Evolutionary conservation across 2,329 filamentous ascomycete species (phyloP), one percentile per base, ranked within the genome.

Genomic region (Exophiala mesophila): DNA sequence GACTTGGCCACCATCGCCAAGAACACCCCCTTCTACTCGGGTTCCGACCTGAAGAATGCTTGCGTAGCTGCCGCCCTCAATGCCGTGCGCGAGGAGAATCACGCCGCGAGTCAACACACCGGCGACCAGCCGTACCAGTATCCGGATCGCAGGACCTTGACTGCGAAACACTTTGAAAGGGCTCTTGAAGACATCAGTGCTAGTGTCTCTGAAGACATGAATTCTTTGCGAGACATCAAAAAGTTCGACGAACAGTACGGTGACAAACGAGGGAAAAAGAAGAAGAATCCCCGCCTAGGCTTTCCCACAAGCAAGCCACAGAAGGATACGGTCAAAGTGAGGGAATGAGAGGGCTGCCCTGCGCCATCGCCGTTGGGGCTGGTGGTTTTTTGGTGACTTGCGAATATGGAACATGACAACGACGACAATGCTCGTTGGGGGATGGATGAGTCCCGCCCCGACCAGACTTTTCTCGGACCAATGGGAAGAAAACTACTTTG

Each of bases 221-320:
- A 79, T 36, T 87, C 80, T 21, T 70, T 98, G 49, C 78, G 80
- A 52, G 85, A 86, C 9, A 95, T 98, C 57, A 78, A 87, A 56
- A 94, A 94, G 66, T 98, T 97, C 59, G 92, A 98, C 60, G 87
- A 95, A 66, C 85, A 90, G 62, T 98, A 89, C 62, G 90, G 92
- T 18, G 88, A 95, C 60, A 77, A 83, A 24, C 83, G 79, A 58
- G 78, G 76, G 1, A 76, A 77, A 54, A 76, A 78, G 59, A 78
- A 77, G 60, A 80, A 77, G 63, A 78, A 63, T 18, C 54, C 62
- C 7, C 66, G 67, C 1, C 74, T 71, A 62, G 75, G 75, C 3
- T 78, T 78, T 55, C 61, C 58, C 35, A 61, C 63, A 15, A 57
- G 60, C 6, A 59, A 63, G 20, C 46, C 57, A 31, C 55, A 46